These are phyloP conservation scores for Cyamopsis tetragonoloba DNA, from an alignment of 306 rosid species.

Conservation along the genomic window DNA sequence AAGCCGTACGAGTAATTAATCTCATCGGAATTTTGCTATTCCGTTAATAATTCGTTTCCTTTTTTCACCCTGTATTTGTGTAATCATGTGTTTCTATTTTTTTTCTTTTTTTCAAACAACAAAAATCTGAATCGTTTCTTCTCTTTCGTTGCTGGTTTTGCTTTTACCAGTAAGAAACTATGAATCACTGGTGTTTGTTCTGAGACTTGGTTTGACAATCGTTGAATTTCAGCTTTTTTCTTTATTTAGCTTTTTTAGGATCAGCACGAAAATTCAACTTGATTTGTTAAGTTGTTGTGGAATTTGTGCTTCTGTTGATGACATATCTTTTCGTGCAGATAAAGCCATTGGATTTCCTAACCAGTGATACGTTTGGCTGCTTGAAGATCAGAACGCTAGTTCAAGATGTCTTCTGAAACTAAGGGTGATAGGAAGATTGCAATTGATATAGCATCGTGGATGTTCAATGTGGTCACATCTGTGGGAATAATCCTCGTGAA, in stretches of 20 bases:
- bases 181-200: background rate
- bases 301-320: conserved; percentile 20
- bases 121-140: background rate
- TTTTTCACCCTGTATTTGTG: background rate
- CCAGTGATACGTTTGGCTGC: background rate
- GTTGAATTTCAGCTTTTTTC: no score
- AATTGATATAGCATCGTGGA: conserved; percentile 67
- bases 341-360: background rate
- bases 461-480: conserved; percentile 76
- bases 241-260: background rate
- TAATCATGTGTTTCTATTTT: no score
- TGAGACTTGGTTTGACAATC: background rate
- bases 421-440: conserved; percentile 52
- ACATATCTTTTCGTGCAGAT: conserved; percentile 24
- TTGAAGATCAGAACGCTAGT: background rate
- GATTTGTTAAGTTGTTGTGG: background rate
- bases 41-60: background rate
- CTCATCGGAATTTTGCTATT: background rate
- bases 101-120: background rate
- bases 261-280: background rate
- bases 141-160: background rate
- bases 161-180: background rate
- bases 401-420: conserved; percentile 48
- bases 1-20: conserved; percentile 9
- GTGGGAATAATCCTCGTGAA: conserved; percentile 76